Evolutionary conservation across 2,329 filamentous ascomycete genomes (phyloP).

Genomic region (Diplodia mutila): DNA sequence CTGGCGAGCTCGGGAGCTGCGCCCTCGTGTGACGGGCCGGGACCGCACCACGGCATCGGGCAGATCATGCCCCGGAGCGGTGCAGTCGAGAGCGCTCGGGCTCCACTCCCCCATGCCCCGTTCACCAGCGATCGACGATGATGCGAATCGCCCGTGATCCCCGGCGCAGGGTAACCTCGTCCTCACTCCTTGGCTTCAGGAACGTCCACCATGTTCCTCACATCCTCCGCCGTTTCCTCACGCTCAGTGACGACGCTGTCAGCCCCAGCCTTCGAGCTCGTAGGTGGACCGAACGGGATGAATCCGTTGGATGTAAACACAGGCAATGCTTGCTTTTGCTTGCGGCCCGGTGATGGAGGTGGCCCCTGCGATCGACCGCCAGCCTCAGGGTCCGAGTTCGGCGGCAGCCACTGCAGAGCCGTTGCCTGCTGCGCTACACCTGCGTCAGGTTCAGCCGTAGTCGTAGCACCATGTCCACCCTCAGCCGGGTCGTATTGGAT

Average conservation of each 20-base stretch:
- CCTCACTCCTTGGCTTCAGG: conserved; percentile 17
- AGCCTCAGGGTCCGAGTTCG: conserved; percentile 36
- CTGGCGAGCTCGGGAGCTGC: conserved; percentile 11
- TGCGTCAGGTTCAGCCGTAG: not conserved
- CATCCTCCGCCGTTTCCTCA: conserved; percentile 11
- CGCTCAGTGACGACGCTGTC: not conserved
- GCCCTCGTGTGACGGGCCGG: conserved; percentile 14
- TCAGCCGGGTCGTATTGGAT: conserved; percentile 37
- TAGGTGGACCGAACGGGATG: conserved; percentile 39
- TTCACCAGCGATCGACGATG: conserved; percentile 20
- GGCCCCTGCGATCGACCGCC: conserved; percentile 27
- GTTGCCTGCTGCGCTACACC: conserved; percentile 28
- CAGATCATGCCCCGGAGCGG: not conserved
- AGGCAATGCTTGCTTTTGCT: conserved; percentile 49
- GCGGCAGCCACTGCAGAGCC: conserved; percentile 39
- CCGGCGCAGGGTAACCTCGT: conserved; percentile 17
- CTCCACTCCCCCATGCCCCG: not conserved
- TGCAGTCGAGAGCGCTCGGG: conserved; percentile 4
- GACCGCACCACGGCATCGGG: conserved; percentile 1
- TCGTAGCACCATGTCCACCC: conserved; percentile 28
- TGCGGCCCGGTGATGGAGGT: conserved; percentile 31
- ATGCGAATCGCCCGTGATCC: conserved; percentile 11
- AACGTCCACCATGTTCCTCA: not conserved
- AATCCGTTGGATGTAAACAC: conserved; percentile 50
- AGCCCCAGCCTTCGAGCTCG: not conserved